These are phyloP conservation scores for Mediolabrus comicus DNA, from an alignment of 108 stramenopile genomes.

Conservation along the genomic window DNA sequence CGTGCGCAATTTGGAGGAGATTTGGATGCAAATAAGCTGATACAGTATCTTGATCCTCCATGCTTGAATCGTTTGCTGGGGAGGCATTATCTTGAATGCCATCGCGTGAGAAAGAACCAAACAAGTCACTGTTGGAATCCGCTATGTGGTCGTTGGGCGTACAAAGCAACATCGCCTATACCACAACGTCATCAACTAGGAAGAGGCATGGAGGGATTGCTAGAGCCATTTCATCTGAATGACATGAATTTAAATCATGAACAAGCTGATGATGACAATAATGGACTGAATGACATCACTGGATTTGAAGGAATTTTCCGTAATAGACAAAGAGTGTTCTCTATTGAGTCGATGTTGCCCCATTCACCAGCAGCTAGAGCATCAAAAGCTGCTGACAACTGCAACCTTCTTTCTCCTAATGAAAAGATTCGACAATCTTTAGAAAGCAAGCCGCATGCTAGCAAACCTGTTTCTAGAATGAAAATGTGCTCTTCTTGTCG, in stretches of 20 bases:
- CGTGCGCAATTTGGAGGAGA: conserved; percentile 67
- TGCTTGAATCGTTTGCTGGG: conserved; percentile 67
- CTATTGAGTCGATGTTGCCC: conserved; percentile 11
- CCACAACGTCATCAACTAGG: background rate
- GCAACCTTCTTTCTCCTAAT: conserved; percentile 14
- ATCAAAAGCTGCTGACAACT: background rate
- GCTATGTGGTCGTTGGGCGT: conserved; percentile 84
- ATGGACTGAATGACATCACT: too few species aligned
- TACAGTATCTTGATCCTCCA: conserved; percentile 65
- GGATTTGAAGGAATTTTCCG: too few species aligned
- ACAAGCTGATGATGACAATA: background rate
- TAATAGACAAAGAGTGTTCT: background rate
- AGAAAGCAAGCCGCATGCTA: conserved; percentile 1
- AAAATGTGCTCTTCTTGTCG: conserved; percentile 91
- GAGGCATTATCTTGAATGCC: conserved; percentile 64
- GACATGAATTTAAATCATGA: background rate
- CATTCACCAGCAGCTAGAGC: background rate
- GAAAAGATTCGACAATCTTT: conserved; percentile 9
- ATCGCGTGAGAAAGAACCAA: conserved; percentile 52
- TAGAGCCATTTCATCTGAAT: background rate
- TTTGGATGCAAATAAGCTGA: conserved; percentile 61
- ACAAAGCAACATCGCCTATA: conserved; percentile 52
- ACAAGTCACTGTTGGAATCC: conserved; percentile 92
- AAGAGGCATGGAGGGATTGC: background rate
- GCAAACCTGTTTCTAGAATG: conserved; percentile 77